phyloP scores from a whole-genome alignment of 306 rosid genomes.

The Castanopsis chinensis region DNA sequence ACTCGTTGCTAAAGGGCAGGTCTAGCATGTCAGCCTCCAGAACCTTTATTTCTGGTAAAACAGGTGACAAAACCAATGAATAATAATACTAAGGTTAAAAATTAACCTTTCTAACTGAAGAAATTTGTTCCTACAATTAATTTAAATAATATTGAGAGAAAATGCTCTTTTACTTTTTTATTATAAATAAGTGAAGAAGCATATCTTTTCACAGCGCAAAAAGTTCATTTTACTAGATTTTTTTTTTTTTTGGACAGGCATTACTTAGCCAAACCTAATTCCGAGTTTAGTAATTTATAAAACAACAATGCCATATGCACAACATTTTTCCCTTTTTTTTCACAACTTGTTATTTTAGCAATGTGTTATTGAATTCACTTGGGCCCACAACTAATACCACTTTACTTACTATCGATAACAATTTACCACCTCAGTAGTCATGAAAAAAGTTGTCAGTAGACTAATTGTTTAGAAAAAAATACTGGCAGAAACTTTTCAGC shows the following conservation, averaged over 20 bases:
- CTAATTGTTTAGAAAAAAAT: neutral
- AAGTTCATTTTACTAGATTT: neutral
- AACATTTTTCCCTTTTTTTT: no score
- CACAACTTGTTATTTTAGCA: no score
- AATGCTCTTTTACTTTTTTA: neutral
- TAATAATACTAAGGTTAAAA: neutral
- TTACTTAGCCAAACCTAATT: neutral
- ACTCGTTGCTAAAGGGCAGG: slow-evolving; percentile 74
- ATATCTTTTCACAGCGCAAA: neutral
- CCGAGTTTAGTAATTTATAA: no score
- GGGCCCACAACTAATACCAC: no score
- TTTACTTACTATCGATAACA: no score
- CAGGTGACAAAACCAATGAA: slow-evolving; percentile 12
- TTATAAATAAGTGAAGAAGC: neutral
- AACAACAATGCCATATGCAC: no score
- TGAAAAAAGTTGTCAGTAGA: no score
- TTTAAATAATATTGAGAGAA: neutral
- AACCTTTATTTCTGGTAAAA: slow-evolving; percentile 73
- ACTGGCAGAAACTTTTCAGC: neutral
- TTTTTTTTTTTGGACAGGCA: neutral
- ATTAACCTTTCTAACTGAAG: neutral
- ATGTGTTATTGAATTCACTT: no score
- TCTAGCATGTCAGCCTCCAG: slow-evolving; percentile 95
- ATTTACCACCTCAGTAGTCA: no score
- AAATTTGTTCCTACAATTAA: neutral